Base-by-base conservation (phyloP, 305 asterid genomes). In the Striga hermonthica region DNA sequence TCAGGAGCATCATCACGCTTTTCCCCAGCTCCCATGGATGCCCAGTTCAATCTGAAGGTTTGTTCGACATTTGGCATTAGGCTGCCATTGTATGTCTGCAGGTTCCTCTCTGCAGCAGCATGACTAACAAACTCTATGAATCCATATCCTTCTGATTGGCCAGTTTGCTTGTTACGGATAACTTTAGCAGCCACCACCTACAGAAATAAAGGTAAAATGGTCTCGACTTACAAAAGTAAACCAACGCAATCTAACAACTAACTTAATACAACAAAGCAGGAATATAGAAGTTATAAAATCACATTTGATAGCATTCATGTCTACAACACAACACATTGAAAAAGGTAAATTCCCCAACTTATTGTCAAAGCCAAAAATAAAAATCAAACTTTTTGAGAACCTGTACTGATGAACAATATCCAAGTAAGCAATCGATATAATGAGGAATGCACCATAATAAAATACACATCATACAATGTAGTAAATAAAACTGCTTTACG, bases 1-100 rank as follows among this genome's bases (percentile, higher is more conserved):
- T 83, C 95, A 7, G 87, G 81, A 14, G 81, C 64, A 65, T 83
- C 87, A 44, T 79, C 93, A 8, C 89, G 89, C 59, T 80, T 88
- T 70, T 85, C 95, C 63, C 93, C 93, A 10, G 94, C 84, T 45
- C 95, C 95, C 74, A 80, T 83, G 41, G 93, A 79, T 48, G 95
- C 95, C 95, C 95, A 88, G 75, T 88, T 88, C 76, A 88, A 36
- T 55, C 89, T 71, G 73, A 88, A 88, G 44, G 79, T 66, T 59
- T 88, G 93, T 68, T 88, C 93, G 9, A 75, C 74, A 56, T 74
- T 81, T 28, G 91, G 95, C 91, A 84, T 86, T 56, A 70, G 67
- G 38, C 83, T 9, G 16, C 95, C 91, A 72, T 86, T 86, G 63
- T 66, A 83, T 7, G 84, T 55, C 64, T 73, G 84, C 75, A 86